Base-by-base conservation (phyloP, 2,329 filamentous ascomycete genomes). In the Diplodia sapinea region DNA sequence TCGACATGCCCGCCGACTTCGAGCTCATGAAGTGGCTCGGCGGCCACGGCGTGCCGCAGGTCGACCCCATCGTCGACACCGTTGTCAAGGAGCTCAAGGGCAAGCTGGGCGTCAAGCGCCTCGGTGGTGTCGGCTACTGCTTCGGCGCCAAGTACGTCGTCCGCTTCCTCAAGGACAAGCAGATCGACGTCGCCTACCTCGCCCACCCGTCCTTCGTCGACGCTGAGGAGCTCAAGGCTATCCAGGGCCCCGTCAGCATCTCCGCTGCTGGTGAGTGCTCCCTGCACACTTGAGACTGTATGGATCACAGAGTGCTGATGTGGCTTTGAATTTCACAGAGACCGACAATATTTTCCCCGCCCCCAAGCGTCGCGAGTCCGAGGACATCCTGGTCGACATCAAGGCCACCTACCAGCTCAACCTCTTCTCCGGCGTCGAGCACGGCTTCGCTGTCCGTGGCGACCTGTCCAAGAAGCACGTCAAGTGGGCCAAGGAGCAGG, bases 151-250 rank as follows among this genome's bases (percentile, higher is more conserved):
- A 85, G 71, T 86, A 86, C 70, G 83, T 85, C 64, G 84, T 85
- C 65, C 88, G 93, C 51, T 90, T 89, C 82, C 84, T 87, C 31
- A 82, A 79, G 54, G 69, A 81, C 52, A 75, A 83, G 67, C 87
- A 87, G 70, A 81, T 94, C 71, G 84, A 91, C 65, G 91, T 86
- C 65, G 92, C 90, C 49, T 95, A 85, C 79, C 79, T 87, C 20
- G 92, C 91, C 1, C 92, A 95, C 78, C 92, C 92, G 0, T 91
- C 88, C 31, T 93, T 93, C 72, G 87, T 95, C 4, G 80, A 84
- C 1, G 81, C 84, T 33, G 83, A 82, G 0, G 90, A 92, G 79
- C 80, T 91, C 47, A 77, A 80, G 70, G 85, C 80, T 1, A 83
- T 91, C 65, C 77, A 76, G 3, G 84, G 83, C 0, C 88, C 89